A percentile compares a stretch with the other conserved stretches of the same genome.
These are phyloP conservation scores for Phyllosticta citrichinensis DNA, from an alignment of 2,329 filamentous ascomycete species.

Conservation along the genomic window DNA sequence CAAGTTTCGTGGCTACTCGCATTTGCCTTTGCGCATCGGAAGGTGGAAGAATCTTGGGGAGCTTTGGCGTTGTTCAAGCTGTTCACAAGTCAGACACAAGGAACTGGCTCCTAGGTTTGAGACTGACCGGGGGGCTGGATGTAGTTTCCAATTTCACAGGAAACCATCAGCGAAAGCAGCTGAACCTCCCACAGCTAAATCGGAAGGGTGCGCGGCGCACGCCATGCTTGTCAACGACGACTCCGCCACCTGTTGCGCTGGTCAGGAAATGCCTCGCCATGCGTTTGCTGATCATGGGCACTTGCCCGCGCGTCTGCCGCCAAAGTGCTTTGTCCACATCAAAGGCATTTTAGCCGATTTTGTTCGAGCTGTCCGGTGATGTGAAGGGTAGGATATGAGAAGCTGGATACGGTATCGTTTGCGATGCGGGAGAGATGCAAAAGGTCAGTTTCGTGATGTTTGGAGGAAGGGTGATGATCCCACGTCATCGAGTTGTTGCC, in stretches of 20 bases:
- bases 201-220: constrained; percentile 41
- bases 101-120: not conserved
- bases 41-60: not conserved
- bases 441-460: not conserved
- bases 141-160: not conserved
- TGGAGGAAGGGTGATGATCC: not conserved
- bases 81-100: not conserved
- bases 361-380: constrained; percentile 8
- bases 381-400: not conserved
- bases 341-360: constrained; percentile 31
- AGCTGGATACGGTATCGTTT: not conserved
- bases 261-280: not conserved
- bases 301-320: constrained; percentile 34
- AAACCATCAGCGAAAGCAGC: constrained; percentile 41
- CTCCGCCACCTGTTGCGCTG: constrained; percentile 33
- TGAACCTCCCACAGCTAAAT: constrained; percentile 40
- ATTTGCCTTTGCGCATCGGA: not conserved
- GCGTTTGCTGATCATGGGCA: constrained; percentile 1
- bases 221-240: constrained; percentile 44
- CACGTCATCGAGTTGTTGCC: not conserved
- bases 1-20: not conserved
- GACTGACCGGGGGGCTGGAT: not conserved
- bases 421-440: not conserved
- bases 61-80: not conserved
- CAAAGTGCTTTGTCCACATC: constrained; percentile 38